Percentiles rank a stretch among this genome's conserved stretches.
Evolutionary conservation across 2,329 filamentous ascomycete genomes (phyloP).

Genomic region (Exserohilum turcica): DNA sequence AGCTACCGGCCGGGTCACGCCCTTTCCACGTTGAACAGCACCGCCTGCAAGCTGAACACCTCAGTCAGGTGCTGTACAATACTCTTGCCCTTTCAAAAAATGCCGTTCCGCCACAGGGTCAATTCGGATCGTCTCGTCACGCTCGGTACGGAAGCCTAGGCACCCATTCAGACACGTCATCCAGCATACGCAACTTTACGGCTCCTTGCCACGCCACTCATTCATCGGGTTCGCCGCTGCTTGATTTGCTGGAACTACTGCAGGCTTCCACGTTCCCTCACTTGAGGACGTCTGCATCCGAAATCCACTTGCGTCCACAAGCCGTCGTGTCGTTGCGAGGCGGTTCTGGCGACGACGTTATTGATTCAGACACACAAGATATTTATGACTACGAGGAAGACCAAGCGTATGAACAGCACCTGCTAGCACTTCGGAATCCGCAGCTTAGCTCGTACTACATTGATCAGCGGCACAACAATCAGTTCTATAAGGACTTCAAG

Average conservation of each 20-base stretch:
- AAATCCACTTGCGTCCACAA: not conserved
- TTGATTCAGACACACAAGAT: not conserved
- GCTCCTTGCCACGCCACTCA: not conserved
- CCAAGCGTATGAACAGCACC: not conserved
- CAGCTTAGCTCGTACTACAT: too few relatives aligned
- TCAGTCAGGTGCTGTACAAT: constrained; percentile 33
- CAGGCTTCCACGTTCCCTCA: not conserved
- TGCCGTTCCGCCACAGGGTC: constrained; percentile 3
- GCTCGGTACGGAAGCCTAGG: constrained; percentile 15
- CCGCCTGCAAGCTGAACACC: constrained; percentile 28
- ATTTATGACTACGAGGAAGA: not conserved
- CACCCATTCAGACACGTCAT: constrained; percentile 5
- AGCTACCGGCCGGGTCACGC: constrained; percentile 1
- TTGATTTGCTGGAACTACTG: not conserved
- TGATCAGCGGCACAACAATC: too few relatives aligned
- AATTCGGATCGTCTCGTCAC: constrained; percentile 2
- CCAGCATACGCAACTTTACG: constrained; percentile 18
- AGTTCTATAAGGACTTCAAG: too few relatives aligned
- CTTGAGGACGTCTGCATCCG: not conserved
- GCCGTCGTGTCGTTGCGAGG: constrained; percentile 16
- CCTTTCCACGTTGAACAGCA: constrained; percentile 20
- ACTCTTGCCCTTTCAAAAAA: constrained; percentile 5
- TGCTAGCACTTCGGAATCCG: not conserved
- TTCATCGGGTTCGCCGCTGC: not conserved
- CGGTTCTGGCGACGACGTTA: too few relatives aligned